Conservation (phyloP, 169 alveolate species). For the Cyclospora cayetanensis region DNA sequence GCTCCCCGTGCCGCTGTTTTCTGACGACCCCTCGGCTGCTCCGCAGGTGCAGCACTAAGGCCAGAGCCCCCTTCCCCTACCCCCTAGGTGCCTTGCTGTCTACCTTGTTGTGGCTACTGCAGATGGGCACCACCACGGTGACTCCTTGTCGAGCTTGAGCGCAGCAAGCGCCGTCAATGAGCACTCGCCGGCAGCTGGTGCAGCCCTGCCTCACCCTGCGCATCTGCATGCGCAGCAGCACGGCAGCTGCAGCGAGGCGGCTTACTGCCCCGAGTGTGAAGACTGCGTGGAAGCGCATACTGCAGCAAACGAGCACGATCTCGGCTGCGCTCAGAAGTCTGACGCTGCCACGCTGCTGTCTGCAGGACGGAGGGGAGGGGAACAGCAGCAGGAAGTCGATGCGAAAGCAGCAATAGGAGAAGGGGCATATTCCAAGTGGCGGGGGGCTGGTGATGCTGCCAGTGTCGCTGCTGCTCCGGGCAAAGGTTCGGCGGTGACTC, state of each 20-base stretch:
- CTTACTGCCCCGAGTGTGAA: slow-evolving; percentile 60
- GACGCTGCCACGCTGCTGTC: slow-evolving; percentile 6
- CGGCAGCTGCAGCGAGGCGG: slow-evolving; percentile 29
- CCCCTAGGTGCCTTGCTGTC: not conserved
- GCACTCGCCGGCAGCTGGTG: not conserved
- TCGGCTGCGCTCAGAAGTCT: not conserved
- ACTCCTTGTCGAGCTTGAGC: not conserved
- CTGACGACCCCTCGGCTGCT: no score
- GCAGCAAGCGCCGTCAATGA: not conserved
- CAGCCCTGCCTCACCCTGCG: slow-evolving; percentile 42
- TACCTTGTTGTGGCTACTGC: not conserved
- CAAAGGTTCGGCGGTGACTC: not conserved
- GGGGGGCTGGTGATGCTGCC: slow-evolving; percentile 11
- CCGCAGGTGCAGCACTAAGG: no score
- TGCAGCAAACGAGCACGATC: not conserved
- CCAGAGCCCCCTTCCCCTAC: not conserved
- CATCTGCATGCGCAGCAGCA: slow-evolving; percentile 63
- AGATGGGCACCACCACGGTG: not conserved
- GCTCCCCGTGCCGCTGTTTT: no score
- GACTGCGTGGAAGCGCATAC: slow-evolving; percentile 56
- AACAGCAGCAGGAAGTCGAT: not conserved
- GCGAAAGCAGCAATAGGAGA: not conserved
- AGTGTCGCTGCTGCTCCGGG: not conserved
- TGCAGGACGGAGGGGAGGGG: not conserved
- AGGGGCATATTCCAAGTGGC: no score